Conservation (phyloP, 2,329 filamentous ascomycete species). For the Curvularia eragrostidis region DNA sequence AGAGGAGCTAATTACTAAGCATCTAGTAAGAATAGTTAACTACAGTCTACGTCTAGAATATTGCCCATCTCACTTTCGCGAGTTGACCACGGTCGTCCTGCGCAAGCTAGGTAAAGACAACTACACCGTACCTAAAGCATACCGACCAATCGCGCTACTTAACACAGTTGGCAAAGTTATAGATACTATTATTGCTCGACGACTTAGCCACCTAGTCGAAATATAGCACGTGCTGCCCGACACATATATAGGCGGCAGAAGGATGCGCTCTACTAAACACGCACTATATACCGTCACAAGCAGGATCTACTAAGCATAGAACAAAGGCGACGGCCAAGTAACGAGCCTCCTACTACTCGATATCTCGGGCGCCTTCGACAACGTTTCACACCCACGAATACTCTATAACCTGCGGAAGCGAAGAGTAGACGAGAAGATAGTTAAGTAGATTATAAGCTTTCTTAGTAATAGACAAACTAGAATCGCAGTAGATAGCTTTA, state of each 20-base stretch:
- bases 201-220: slow-evolving; percentile 24
- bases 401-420: slow-evolving; percentile 30
- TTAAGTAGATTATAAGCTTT: slow-evolving; percentile 30
- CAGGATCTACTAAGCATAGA: slow-evolving; percentile 34
- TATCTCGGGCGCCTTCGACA: slow-evolving; percentile 41
- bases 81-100: slow-evolving; percentile 32
- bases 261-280: slow-evolving; percentile 31
- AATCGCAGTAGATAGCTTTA: slow-evolving; percentile 24
- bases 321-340: slow-evolving; percentile 20
- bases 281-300: slow-evolving; percentile 34
- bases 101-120: slow-evolving; percentile 37
- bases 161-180: slow-evolving; percentile 41
- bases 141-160: slow-evolving; percentile 35
- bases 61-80: slow-evolving; percentile 16
- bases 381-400: slow-evolving; percentile 31
- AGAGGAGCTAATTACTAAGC: slow-evolving; percentile 2
- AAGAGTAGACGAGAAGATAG: slow-evolving; percentile 21
- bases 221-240: slow-evolving; percentile 29
- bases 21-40: slow-evolving; percentile 23
- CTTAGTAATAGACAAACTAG: slow-evolving; percentile 22
- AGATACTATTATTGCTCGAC: slow-evolving; percentile 32
- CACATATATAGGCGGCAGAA: slow-evolving; percentile 32
- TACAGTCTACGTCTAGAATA: slow-evolving; percentile 23
- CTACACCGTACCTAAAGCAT: slow-evolving; percentile 35
- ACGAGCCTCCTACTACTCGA: slow-evolving; percentile 43